Conservation (phyloP, 768 basidiomycete genomes). For the Pholiota molesta region DNA sequence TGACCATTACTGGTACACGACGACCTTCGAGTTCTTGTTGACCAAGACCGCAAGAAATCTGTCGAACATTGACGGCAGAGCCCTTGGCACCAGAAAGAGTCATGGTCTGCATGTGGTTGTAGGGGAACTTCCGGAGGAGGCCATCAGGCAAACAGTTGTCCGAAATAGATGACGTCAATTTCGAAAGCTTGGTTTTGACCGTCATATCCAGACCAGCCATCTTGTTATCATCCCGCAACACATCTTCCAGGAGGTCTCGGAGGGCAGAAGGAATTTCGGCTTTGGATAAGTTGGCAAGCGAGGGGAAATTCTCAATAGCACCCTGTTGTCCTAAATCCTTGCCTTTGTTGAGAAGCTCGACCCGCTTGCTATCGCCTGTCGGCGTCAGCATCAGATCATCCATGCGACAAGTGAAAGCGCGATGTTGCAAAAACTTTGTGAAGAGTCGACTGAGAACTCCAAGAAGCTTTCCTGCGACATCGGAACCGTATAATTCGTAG, state of each 20-base stretch:
- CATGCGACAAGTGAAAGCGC: conserved; percentile 98
- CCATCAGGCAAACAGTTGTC: conserved; percentile 86
- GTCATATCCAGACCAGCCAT: conserved; percentile 97
- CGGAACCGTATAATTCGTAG: conserved; percentile 92
- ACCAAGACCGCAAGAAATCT: conserved; percentile 97
- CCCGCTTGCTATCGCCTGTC: conserved; percentile 73
- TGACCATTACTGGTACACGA: conserved; percentile 98
- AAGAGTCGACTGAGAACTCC: conserved; percentile 93
- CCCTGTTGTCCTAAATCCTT: conserved; percentile 80
- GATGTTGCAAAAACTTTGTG: conserved; percentile 95
- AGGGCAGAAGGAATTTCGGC: conserved; percentile 62
- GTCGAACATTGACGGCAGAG: conserved; percentile 94
- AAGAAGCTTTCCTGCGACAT: conserved; percentile 86
- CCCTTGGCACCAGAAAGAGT: conserved; percentile 98
- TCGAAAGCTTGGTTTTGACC: conserved; percentile 82
- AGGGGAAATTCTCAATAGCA: conserved; percentile 90
- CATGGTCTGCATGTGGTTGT: conserved; percentile 99
- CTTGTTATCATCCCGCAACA: conserved; percentile 92
- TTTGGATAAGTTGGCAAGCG: conserved; percentile 53
- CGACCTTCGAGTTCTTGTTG: conserved; percentile 99
- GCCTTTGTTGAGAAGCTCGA: conserved; percentile 66
- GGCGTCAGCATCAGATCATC: conserved; percentile 93
- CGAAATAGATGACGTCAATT: conserved; percentile 89
- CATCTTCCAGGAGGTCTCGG: conserved; percentile 79
- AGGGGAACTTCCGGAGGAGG: conserved; percentile 91